These are phyloP conservation scores for Daldinia sp. DNA, from an alignment of 2,329 filamentous ascomycete genomes.

Conservation along the genomic window DNA sequence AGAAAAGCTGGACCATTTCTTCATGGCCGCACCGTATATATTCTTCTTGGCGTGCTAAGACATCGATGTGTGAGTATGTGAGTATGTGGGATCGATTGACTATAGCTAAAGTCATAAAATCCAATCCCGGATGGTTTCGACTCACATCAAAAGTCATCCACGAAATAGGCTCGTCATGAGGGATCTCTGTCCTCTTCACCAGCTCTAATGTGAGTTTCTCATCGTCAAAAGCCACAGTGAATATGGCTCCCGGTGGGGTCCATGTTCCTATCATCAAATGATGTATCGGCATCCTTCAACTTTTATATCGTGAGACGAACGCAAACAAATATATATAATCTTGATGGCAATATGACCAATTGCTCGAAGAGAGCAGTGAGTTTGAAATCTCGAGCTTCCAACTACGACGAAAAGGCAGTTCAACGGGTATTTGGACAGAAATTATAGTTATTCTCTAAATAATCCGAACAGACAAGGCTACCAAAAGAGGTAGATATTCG, in stretches of 20 bases:
- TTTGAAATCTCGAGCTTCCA: not conserved
- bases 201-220: conserved; percentile 77
- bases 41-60: conserved; percentile 79
- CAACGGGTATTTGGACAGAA: not conserved
- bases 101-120: not conserved
- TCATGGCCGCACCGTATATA: conserved; percentile 91
- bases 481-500: not conserved
- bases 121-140: conserved; percentile 2
- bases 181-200: conserved; percentile 82
- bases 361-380: not conserved
- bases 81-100: conserved; percentile 23
- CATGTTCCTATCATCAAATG: conserved; percentile 93
- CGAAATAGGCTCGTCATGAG: conserved; percentile 85
- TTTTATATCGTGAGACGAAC: conserved; percentile 38
- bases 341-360: not conserved
- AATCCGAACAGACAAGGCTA: not conserved
- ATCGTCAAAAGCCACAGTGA: conserved; percentile 88
- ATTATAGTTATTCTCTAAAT: conserved; percentile 2
- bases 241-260: conserved; percentile 89
- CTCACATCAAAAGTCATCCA: conserved; percentile 92
- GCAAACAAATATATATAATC: not conserved
- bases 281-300: conserved; percentile 73
- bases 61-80: conserved; percentile 31
- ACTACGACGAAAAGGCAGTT: conserved; percentile 1
- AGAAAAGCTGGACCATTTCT: conserved; percentile 87